Evolutionary conservation across 345 rosid genomes (phyloP).

Genomic region (Populus deltoides): DNA sequence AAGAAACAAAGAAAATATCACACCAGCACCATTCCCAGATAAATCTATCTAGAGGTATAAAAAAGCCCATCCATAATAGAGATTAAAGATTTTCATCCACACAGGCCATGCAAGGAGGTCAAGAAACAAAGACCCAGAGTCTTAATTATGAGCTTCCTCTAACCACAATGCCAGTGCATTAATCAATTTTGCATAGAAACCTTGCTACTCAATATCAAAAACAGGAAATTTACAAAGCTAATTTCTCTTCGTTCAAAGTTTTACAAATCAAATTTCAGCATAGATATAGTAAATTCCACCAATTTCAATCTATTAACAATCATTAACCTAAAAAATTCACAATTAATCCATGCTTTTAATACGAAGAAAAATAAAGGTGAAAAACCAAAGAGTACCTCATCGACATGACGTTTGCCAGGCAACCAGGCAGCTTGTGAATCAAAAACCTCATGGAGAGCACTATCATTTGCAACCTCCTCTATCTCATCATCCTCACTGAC

Average conservation of each 20-base stretch:
- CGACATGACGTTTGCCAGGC: slow-evolving; percentile 78
- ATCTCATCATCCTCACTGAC: slow-evolving; percentile 58
- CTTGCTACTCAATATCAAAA: background rate
- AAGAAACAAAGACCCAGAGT: background rate
- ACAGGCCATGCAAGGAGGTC: background rate
- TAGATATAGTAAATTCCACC: background rate
- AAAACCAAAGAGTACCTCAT: slow-evolving; percentile 56
- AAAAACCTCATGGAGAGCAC: slow-evolving; percentile 23
- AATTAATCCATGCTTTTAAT: background rate
- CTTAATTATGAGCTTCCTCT: background rate
- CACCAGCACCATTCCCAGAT: background rate
- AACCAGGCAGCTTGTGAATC: slow-evolving; percentile 58
- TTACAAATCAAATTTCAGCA: background rate
- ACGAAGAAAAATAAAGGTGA: background rate
- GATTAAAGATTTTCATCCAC: background rate
- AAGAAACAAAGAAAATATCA: background rate
- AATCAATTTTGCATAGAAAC: background rate
- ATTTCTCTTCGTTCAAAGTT: background rate
- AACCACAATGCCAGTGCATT: background rate
- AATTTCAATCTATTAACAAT: background rate
- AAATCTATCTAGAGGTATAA: background rate
- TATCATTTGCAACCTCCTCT: slow-evolving; percentile 43
- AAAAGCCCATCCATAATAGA: background rate
- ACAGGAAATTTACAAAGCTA: background rate
- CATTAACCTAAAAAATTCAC: background rate